Evolutionary conservation across 2,329 filamentous ascomycete species (phyloP), one percentile per base, ranked within the genome.

Genomic region (Nemania sp.): DNA sequence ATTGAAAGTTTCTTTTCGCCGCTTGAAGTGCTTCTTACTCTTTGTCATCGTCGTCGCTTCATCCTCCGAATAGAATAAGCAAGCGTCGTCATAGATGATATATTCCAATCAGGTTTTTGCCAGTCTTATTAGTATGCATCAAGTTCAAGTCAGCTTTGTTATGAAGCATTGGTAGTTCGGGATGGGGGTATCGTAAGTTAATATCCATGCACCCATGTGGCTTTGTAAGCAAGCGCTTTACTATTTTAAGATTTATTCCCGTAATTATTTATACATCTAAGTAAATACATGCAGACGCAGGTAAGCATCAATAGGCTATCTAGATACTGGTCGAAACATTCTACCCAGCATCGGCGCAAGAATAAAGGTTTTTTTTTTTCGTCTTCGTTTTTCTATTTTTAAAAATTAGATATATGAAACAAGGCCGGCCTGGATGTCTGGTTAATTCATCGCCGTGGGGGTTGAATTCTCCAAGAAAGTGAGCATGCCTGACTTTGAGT

Each of bases 401-500:
- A 7, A 35, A 35, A 35, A n/a, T n/a, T n/a, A n/a, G 7, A 35
- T 15, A 41, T 41, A 41, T 11, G 13, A 41, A 18, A 41, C 5
- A 35, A n/a, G n/a, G n/a, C n/a, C n/a, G n/a, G 32, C 11, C 32
- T 35, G 18, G 15, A 15, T 41, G 1, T 41, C 11, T 15, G 2
- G 18, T 22, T 53, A 22, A 32, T 29, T 3, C 18, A 2, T 11
- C 22, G 22, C 5, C 18, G 24, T 15, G 26, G 2, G n/a, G n/a
- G 27, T 38, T 22, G 52, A 38, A 27, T 20, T 18, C 8, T 27
- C 10, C 6, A 29, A 24, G 6, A 11, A 11, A 32, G 18, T 10
- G 54, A 64, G 8, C 49, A 77, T 77, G 75, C 45, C 72, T 10
- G 45, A 71, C 3, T 77, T 77, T 62, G 73, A 75, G 51, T 77